Evolutionary conservation across 495 filamentous ascomycete species (phyloP).

Genomic region (Endocarpon pusillum): DNA sequence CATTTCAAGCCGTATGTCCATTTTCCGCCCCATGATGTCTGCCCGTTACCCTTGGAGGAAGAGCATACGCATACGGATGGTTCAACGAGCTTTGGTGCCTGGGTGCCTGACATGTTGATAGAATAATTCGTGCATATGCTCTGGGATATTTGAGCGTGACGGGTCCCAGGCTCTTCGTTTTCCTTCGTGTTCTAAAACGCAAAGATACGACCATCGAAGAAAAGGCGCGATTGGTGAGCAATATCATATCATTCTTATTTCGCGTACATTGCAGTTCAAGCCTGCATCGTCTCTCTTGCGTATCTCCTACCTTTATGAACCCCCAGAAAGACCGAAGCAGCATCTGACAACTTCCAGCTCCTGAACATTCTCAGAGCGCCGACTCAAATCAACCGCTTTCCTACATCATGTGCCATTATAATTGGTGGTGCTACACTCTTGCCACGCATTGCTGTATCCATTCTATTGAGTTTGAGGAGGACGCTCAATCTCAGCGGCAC

Average conservation of each 20-base stretch:
- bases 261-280: not conserved
- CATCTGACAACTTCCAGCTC: conserved; percentile 14
- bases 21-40: too few relatives aligned
- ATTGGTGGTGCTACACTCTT: conserved; percentile 63
- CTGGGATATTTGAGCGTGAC: conserved; percentile 59
- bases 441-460: conserved; percentile 24
- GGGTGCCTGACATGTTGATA: too few relatives aligned
- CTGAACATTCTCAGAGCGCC: conserved; percentile 19
- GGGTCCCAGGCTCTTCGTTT: conserved; percentile 44
- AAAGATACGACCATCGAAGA: conserved; percentile 26
- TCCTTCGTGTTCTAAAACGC: conserved; percentile 29
- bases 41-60: too few relatives aligned
- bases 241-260: not conserved
- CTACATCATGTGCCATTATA: conserved; percentile 62
- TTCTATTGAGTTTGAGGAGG: conserved; percentile 18
- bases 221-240: conserved; percentile 24
- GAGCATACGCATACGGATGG: too few relatives aligned
- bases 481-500: conserved; percentile 5
- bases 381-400: conserved; percentile 40
- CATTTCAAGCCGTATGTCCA: too few relatives aligned
- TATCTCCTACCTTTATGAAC: not conserved
- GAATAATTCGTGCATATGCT: conserved; percentile 55
- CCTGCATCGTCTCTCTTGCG: not conserved
- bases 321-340: conserved; percentile 1
- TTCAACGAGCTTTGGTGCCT: too few relatives aligned